Evolutionary conservation across 805 yeast genomes (phyloP).

Genomic region (Candida maesae): DNA sequence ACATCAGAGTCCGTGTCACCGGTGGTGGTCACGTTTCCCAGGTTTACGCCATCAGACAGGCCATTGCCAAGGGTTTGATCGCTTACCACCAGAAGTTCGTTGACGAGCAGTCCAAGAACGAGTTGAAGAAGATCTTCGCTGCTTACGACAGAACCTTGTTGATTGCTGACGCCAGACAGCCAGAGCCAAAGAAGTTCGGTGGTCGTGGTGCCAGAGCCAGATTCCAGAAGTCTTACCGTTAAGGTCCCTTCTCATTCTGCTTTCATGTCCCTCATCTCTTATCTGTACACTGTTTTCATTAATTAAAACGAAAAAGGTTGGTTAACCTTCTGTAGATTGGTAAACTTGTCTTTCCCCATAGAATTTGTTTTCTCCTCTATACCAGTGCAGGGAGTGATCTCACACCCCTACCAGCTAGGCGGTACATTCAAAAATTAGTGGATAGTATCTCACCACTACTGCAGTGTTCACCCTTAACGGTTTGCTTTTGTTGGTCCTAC

Average conservation of each 20-base stretch:
- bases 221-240: constrained; percentile 99
- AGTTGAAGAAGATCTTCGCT: constrained; percentile 96
- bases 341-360: too few species aligned
- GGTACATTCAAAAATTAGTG: too few species aligned
- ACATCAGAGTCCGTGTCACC: constrained; percentile 97
- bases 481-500: too few species aligned
- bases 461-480: too few species aligned
- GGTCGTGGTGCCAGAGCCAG: constrained; percentile 99
- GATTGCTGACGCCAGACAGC: constrained; percentile 99
- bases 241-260: constrained; percentile 30
- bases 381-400: too few species aligned
- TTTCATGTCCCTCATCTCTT: constrained; percentile 20
- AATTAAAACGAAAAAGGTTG: constrained; percentile 16
- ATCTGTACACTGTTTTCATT: constrained; percentile 23
- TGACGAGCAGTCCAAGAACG: constrained; percentile 99
- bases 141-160: constrained; percentile 98
- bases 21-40: constrained; percentile 99
- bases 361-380: too few species aligned
- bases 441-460: too few species aligned
- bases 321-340: constrained; percentile 6
- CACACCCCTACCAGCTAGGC: too few species aligned
- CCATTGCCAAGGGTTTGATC: constrained; percentile 98
- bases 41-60: constrained; percentile 99
- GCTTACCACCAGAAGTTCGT: constrained; percentile 99
- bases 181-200: constrained; percentile 99